Base-by-base conservation (phyloP, 352 stramenopile species). In the Saprolegnia diclina region DNA sequence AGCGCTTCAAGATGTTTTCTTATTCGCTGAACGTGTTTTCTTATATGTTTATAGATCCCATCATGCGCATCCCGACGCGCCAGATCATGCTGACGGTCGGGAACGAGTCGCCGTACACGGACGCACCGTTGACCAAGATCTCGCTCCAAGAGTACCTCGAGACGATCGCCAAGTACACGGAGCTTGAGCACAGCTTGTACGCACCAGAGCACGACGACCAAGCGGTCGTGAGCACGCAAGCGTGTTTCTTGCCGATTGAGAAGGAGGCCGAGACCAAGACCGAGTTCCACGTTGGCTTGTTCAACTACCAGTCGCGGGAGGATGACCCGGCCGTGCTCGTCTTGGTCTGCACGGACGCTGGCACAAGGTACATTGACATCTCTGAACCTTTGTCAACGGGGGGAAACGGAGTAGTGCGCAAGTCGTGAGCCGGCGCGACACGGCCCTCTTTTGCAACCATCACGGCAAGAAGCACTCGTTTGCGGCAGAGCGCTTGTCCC, bases 131-230 rank as follows among this genome's bases (percentile, higher is more conserved):
- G 16, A 45, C 45, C 3, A 67, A 32, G 16, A 38, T 67, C 14
- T 67, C 62, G 18, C 62, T 67, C 26, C n/a, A 56, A 24, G 21
- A 67, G 16, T 67, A 67, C 62, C 44, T 67, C 9, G 22, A 26
- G 11, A 61, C 37, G 18, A 67, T 67, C 29, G 5, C 24, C 50
- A 56, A 67, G 62, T 67, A 67, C 62, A 67, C 62, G 32, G 62
- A 67, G 32, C 50, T 67, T n/a, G 45, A 67, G 21, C 10, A 61
- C 0, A 56, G 32, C 26, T 32, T 67, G 21, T 67, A 21, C 24
- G 62, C n/a, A 19, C 62, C 62, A 21, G 9, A 6, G 18, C 26
- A 54, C 40, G n/a, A n/a, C 50, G 21, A 13, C 18, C 40, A 54
- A 19, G n/a, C 29, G 13, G n/a, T 61, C 38, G 62, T 67, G 4